Percentiles rank a stretch among this genome's conserved stretches.
Conservation (phyloP, 306 rosid species). For the Lupinus albus region DNA sequence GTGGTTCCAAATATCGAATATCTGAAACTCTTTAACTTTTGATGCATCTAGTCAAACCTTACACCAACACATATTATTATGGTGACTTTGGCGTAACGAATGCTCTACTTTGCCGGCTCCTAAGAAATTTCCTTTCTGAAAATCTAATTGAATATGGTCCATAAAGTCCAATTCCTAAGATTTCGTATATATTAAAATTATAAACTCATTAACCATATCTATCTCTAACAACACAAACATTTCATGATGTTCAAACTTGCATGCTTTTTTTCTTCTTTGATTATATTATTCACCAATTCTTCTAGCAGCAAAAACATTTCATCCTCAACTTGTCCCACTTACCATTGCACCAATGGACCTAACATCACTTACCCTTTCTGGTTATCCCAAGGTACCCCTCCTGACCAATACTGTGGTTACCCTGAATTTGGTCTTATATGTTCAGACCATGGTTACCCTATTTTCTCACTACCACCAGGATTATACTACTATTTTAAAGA, state of each 20-base stretch:
- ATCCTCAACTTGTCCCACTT: constrained; percentile 18
- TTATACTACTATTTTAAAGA: constrained; percentile 21
- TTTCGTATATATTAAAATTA: not conserved
- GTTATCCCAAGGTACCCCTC: constrained; percentile 29
- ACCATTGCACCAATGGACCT: constrained; percentile 29
- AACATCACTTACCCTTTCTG: constrained; percentile 44
- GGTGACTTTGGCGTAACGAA: not conserved
- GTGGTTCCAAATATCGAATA: no score
- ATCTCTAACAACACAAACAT: not conserved
- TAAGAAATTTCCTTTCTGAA: no score
- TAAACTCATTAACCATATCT: constrained; percentile 5
- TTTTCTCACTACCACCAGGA: not conserved
- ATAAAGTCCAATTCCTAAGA: no score
- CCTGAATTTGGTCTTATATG: constrained; percentile 35
- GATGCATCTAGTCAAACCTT: no score
- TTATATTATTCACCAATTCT: constrained; percentile 13
- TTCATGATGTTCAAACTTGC: constrained; percentile 26
- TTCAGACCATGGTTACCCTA: not conserved
- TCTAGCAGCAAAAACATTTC: constrained; percentile 14
- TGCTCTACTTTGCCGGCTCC: not conserved
- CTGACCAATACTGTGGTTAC: constrained; percentile 49
- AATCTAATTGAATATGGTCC: no score
- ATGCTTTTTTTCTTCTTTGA: constrained; percentile 11
- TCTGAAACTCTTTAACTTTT: no score
- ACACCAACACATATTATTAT: no score